Evolutionary conservation across 768 basidiomycete genomes (phyloP), one percentile per base, ranked within the genome.

Genomic region (Psilocybe tampanensis): DNA sequence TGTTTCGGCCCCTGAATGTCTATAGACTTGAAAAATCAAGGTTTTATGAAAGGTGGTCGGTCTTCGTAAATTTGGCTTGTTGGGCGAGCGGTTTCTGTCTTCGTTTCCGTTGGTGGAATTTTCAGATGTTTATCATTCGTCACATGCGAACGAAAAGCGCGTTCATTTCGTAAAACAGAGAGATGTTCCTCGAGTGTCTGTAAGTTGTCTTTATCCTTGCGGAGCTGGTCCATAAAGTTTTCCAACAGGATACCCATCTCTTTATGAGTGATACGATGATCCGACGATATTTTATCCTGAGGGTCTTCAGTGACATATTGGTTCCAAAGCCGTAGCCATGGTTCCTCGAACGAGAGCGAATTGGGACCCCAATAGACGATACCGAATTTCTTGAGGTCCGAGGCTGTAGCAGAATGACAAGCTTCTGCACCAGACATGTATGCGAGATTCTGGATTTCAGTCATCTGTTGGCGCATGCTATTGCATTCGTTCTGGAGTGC

Each of bases 271-370:
- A 57, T 29, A 6, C 45, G 52, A 29, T 53, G 22, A 29, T 44
- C 43, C 45, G 44, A 6, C 15, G 47, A 18, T 43, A 54, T 8
- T 43, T 22, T 17, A 18, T 18, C 21, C 19, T 48, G 52, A 54
- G 44, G 52, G 39, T 57, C 45, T 42, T 41, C 39, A 58, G 18
- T 18, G 50, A 54, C 39, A 18, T 24, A 54, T 24, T 43, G 52
- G 29, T 49, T 43, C 52, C 51, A 49, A 22, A 58, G 52, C 19
- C 43, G 51, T 18, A 48, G 52, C 57, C 52, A 58, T 23, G 39
- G 52, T 13, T 54, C 52, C 17, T 45, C 45, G 21, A 58, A 54
- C n/a, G 47, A 53, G 17, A 58, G 3, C 15, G 39, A 29, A 17
- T 58, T 49, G 15, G 6, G 52, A 12, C 52, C 52, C 34, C 18